Evolutionary conservation across 2,329 filamentous ascomycete species (phyloP).

Genomic region (Sporothrix schenckii): DNA sequence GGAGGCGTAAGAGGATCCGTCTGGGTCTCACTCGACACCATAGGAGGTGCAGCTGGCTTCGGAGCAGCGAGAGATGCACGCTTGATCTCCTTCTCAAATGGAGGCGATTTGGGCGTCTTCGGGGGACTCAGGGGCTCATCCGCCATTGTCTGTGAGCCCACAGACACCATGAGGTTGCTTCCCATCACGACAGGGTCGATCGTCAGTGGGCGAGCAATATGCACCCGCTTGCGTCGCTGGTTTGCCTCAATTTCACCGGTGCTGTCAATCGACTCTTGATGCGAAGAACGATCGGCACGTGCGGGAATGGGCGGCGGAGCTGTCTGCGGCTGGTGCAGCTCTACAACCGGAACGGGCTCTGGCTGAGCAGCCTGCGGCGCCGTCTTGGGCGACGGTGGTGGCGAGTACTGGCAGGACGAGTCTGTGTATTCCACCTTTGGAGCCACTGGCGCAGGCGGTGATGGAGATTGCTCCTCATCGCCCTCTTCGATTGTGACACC

Average conservation of each 20-base stretch:
- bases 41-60: slow-evolving; percentile 41
- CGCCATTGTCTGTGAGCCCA: slow-evolving; percentile 65
- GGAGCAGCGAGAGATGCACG: slow-evolving; percentile 12
- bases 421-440: slow-evolving; percentile 66
- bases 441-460: slow-evolving; percentile 7
- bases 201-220: slow-evolving; percentile 54
- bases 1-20: slow-evolving; percentile 51
- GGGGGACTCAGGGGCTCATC: slow-evolving; percentile 67
- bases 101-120: slow-evolving; percentile 62
- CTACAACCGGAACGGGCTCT: neutral
- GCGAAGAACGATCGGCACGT: slow-evolving; percentile 41
- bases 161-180: slow-evolving; percentile 62
- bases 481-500: slow-evolving; percentile 56
- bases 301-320: slow-evolving; percentile 44
- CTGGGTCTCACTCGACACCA: slow-evolving; percentile 64
- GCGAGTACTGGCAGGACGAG: slow-evolving; percentile 79
- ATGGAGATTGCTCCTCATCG: slow-evolving; percentile 43
- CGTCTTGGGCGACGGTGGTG: slow-evolving; percentile 71
- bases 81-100: slow-evolving; percentile 42
- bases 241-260: slow-evolving; percentile 68
- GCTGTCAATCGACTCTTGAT: slow-evolving; percentile 46
- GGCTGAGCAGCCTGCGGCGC: slow-evolving; percentile 40
- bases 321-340: slow-evolving; percentile 4
- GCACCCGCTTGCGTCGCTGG: slow-evolving; percentile 70
- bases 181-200: slow-evolving; percentile 51